These are phyloP conservation scores for Trichoderma sp. DNA, from an alignment of 2,329 filamentous ascomycete genomes.

Conservation along the genomic window DNA sequence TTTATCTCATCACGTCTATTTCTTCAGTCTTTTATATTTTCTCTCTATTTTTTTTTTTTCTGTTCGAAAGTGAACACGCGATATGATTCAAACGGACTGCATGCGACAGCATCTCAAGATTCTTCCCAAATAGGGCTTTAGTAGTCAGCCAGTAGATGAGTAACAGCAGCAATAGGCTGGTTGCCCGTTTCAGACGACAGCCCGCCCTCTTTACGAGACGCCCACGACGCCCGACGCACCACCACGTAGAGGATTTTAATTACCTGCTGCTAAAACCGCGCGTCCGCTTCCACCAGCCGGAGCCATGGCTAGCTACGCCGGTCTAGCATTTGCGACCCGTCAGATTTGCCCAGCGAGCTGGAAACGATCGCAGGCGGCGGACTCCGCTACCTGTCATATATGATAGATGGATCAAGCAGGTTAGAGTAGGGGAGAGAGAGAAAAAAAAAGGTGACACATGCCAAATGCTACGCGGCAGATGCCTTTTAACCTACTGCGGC, in stretches of 20 bases:
- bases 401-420: constrained; percentile 10
- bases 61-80: neutral
- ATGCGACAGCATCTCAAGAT: neutral
- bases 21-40: no score
- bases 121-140: neutral
- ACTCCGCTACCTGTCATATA: constrained; percentile 17
- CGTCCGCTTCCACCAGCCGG: constrained; percentile 16
- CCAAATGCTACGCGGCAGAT: neutral
- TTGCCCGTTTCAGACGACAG: neutral
- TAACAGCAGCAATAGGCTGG: neutral
- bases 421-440: neutral
- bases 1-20: neutral
- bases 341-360: constrained; percentile 21
- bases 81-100: neutral
- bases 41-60: neutral
- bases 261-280: neutral
- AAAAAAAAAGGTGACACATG: neutral
- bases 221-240: neutral
- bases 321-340: constrained; percentile 4
- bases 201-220: neutral
- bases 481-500: neutral
- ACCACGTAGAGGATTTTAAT: neutral
- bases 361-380: constrained; percentile 23
- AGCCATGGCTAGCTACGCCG: constrained; percentile 1
- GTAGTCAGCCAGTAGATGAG: neutral